A percentile compares a stretch with the other conserved stretches of the same genome.
Evolutionary conservation across 2,329 filamentous ascomycete genomes (phyloP).

Genomic region (Hymenoscyphus scutula): DNA sequence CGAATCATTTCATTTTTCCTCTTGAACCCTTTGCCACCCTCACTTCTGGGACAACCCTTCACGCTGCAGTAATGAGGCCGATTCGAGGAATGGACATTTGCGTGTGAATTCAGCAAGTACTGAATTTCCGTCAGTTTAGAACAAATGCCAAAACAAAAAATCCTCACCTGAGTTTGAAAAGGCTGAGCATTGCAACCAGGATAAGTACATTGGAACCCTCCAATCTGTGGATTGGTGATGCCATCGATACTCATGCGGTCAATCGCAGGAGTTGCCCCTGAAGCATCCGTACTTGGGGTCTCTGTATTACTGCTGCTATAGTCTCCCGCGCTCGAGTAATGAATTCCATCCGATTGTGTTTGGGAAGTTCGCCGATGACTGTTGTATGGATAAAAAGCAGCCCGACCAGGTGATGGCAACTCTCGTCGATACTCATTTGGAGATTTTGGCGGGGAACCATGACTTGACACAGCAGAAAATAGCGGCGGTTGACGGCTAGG

Average conservation of each 20-base stretch:
- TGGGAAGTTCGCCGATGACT: conserved; percentile 30
- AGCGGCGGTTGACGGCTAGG: conserved; percentile 26
- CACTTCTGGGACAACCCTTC: conserved; percentile 58
- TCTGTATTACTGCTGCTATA: conserved; percentile 41
- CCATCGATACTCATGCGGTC: conserved; percentile 60
- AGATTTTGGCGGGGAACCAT: conserved; percentile 34
- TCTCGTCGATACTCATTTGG: conserved; percentile 42
- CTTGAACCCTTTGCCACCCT: conserved; percentile 67
- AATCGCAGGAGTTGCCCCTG: conserved; percentile 44
- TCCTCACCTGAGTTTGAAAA: conserved; percentile 68
- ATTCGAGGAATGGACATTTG: conserved; percentile 66
- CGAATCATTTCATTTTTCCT: conserved; percentile 72
- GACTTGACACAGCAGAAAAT: conserved; percentile 26
- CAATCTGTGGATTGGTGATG: conserved; percentile 52
- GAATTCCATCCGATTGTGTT: conserved; percentile 29
- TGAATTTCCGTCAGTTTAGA: conserved; percentile 34
- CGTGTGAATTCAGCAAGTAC: conserved; percentile 71
- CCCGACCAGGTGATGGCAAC: conserved; percentile 38
- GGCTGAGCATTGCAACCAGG: conserved; percentile 67
- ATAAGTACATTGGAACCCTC: conserved; percentile 57
- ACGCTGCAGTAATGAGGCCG: conserved; percentile 66
- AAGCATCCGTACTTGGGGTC: conserved; percentile 47
- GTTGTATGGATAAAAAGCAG: conserved; percentile 20
- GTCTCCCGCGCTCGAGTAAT: conserved; percentile 28
- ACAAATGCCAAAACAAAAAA: not conserved